Conservation (phyloP, 2,329 filamentous ascomycete genomes). For the Conoideocrella luteorostrata region DNA sequence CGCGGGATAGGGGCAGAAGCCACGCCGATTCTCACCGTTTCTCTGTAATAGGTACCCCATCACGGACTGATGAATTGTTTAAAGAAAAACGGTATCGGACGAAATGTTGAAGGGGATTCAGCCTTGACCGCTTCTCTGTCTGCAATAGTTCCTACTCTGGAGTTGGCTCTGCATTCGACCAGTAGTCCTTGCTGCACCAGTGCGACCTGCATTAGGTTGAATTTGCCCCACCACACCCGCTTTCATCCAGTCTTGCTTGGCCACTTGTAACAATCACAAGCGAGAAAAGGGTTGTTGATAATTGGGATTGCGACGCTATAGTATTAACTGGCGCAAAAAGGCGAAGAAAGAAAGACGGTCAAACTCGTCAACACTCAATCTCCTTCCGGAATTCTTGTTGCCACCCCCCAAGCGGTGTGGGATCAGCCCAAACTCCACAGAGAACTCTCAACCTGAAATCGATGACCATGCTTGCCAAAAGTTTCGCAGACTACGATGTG, state of each 20-base stretch:
- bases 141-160: not conserved
- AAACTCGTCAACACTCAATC: too few relatives aligned
- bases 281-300: too few relatives aligned
- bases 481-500: slow-evolving; percentile 23
- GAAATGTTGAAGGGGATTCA: slow-evolving; percentile 1
- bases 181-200: not conserved
- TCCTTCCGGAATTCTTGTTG: too few relatives aligned
- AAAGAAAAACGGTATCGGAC: not conserved
- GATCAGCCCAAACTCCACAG: not conserved
- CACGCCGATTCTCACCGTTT: not conserved
- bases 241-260: not conserved
- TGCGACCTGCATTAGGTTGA: not conserved
- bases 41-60: too few relatives aligned
- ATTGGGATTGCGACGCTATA: too few relatives aligned
- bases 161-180: not conserved
- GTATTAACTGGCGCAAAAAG: not conserved
- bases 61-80: too few relatives aligned
- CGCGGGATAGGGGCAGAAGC: too few relatives aligned
- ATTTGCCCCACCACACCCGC: slow-evolving; percentile 5
- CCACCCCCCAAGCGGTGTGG: too few relatives aligned
- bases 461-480: slow-evolving; percentile 8
- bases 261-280: too few relatives aligned
- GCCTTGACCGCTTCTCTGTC: slow-evolving; percentile 9
- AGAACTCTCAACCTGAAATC: too few relatives aligned
- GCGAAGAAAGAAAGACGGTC: not conserved